These are phyloP conservation scores for Jackrogersella minutella DNA, from an alignment of 495 filamentous ascomycete genomes.

Conservation along the genomic window DNA sequence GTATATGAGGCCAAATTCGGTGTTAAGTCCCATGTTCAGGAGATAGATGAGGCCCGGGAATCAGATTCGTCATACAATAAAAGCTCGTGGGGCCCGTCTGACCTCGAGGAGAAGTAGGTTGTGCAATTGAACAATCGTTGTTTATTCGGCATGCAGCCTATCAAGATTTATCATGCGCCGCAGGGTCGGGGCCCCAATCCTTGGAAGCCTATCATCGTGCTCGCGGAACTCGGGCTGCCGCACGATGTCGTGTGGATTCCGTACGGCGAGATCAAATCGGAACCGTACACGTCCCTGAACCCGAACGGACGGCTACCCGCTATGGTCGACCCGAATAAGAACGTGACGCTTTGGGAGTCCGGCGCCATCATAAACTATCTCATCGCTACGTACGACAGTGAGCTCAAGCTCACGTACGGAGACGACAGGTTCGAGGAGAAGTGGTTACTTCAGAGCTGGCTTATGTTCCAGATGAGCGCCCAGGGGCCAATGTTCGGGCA, in stretches of 20 bases:
- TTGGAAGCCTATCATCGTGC: slow-evolving; percentile 67
- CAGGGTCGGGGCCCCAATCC: slow-evolving; percentile 66
- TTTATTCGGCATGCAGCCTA: slow-evolving; percentile 25
- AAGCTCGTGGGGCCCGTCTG: background rate
- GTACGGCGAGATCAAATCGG: slow-evolving; percentile 51
- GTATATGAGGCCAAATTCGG: background rate
- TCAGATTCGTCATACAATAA: background rate
- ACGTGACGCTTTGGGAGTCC: slow-evolving; percentile 55
- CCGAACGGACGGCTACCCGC: slow-evolving; percentile 71
- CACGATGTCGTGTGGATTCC: slow-evolving; percentile 56
- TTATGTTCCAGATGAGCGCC: slow-evolving; percentile 72
- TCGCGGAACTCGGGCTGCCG: slow-evolving; percentile 66
- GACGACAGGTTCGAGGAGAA: slow-evolving; percentile 56
- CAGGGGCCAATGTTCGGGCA: slow-evolving; percentile 73
- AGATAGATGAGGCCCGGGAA: background rate
- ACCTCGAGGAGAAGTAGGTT: background rate
- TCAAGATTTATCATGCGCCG: slow-evolving; percentile 42
- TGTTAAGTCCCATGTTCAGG: background rate
- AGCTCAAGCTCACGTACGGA: slow-evolving; percentile 62
- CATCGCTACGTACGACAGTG: slow-evolving; percentile 68
- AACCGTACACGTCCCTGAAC: slow-evolving; percentile 66
- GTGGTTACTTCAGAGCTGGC: slow-evolving; percentile 57
- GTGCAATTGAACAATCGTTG: background rate
- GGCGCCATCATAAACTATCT: slow-evolving; percentile 74
- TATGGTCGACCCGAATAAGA: slow-evolving; percentile 53